phyloP scores from a whole-genome alignment of 2,329 filamentous ascomycete species.

The Aplosporella prunicola region DNA sequence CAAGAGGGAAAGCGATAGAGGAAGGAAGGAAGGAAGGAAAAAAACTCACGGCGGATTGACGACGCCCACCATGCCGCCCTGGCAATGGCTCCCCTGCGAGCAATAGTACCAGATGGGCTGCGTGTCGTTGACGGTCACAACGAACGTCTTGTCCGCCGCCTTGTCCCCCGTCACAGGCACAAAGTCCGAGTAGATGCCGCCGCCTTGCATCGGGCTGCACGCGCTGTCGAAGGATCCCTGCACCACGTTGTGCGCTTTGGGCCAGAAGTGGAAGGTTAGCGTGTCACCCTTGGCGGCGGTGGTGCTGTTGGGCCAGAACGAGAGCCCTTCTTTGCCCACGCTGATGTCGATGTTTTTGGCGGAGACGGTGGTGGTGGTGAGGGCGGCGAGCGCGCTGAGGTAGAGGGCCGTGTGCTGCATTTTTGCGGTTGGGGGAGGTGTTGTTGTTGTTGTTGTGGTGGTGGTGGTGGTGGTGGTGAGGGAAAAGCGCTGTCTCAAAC shows the following conservation, averaged over 20 bases:
- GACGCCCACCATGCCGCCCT: conserved; percentile 31
- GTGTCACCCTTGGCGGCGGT: conserved; percentile 28
- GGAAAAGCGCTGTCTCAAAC: conserved; percentile 9
- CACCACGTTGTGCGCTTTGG: conserved; percentile 31
- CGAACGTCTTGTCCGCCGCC: conserved; percentile 23
- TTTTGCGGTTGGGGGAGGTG: conserved; percentile 1
- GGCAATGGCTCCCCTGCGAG: conserved; percentile 30
- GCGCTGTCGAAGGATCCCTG: conserved; percentile 26
- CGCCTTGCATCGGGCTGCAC: conserved; percentile 24
- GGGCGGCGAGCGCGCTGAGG: conserved; percentile 18
- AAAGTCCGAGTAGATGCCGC: conserved; percentile 31
- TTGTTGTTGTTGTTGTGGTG: neutral
- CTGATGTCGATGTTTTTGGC: conserved; percentile 24
- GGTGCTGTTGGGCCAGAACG: conserved; percentile 27
- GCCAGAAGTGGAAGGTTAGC: conserved; percentile 31
- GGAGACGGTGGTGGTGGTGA: conserved; percentile 24
- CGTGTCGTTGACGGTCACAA: conserved; percentile 26
- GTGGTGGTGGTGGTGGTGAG: neutral
- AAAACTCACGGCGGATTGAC: conserved; percentile 29
- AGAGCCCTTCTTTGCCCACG: conserved; percentile 22
- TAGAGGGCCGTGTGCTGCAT: conserved; percentile 6
- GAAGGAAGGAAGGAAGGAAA: neutral
- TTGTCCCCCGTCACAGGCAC: conserved; percentile 19
- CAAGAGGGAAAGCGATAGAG: neutral
- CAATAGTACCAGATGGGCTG: conserved; percentile 34